Conservation (phyloP, 108 stramenopile species). For the Cyclostephanos tholiformis region DNA sequence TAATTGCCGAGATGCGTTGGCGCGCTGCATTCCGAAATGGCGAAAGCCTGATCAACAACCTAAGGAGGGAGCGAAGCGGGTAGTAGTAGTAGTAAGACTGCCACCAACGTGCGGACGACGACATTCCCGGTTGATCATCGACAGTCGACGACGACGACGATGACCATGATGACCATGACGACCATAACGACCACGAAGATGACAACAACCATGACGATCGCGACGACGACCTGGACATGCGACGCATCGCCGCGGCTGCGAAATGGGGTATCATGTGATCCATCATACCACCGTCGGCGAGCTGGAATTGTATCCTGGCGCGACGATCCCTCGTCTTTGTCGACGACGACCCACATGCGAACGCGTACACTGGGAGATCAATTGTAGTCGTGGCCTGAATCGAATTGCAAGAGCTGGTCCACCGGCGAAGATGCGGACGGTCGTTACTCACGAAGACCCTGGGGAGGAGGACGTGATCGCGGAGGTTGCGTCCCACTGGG, state of each 20-base stretch:
- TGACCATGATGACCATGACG: not conserved
- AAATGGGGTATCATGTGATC: constrained; percentile 49
- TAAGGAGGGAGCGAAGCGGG: constrained; percentile 10
- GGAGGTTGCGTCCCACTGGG: constrained; percentile 47
- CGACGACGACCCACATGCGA: not conserved
- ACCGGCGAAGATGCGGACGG: not conserved
- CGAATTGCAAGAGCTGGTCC: constrained; percentile 27
- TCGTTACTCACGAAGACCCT: constrained; percentile 38
- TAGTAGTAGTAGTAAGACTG: not conserved
- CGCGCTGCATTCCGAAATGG: constrained; percentile 21
- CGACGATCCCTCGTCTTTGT: not conserved
- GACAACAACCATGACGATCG: too few species aligned
- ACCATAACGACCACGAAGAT: too few species aligned
- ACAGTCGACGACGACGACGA: too few species aligned
- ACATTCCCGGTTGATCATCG: too few species aligned
- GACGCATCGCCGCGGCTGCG: constrained; percentile 38
- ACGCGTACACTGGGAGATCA: not conserved
- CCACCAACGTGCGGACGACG: too few species aligned
- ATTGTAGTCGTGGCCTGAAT: constrained; percentile 31
- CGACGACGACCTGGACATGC: constrained; percentile 2
- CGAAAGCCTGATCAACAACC: not conserved
- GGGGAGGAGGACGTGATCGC: constrained; percentile 70
- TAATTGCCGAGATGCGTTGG: constrained; percentile 31
- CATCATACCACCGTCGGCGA: constrained; percentile 44
- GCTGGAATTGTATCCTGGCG: constrained; percentile 40